Conservation (phyloP, 257 asterid genomes). For the Solanum neorickii region DNA sequence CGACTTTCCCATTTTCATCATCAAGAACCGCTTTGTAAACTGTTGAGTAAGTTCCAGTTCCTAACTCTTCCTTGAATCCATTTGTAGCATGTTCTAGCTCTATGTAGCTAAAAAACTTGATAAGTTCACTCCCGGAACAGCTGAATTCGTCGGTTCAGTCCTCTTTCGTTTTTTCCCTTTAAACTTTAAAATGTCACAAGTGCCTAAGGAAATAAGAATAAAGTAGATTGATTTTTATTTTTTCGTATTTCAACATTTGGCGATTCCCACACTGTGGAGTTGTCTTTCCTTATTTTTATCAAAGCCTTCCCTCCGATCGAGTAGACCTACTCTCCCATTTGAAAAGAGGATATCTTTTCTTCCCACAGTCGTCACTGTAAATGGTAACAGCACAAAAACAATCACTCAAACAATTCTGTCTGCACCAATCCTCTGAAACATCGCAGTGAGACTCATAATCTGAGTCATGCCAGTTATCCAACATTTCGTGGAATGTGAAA, state of each 20-base stretch:
- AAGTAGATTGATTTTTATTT: background rate
- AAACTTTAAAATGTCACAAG: background rate
- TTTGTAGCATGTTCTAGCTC: background rate
- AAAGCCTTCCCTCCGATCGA: background rate
- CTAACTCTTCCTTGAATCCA: background rate
- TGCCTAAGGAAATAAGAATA: background rate
- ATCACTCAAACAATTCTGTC: slow-evolving; percentile 30
- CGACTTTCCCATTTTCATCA: background rate
- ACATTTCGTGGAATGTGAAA: background rate
- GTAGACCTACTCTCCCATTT: slow-evolving; percentile 24
- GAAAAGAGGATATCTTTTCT: slow-evolving; percentile 56
- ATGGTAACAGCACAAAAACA: slow-evolving; percentile 44
- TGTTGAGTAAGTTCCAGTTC: background rate
- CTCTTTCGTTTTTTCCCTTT: background rate
- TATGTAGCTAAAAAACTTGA: background rate
- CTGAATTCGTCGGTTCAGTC: background rate
- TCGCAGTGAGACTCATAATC: slow-evolving; percentile 22
- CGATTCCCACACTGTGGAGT: background rate
- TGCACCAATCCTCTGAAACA: slow-evolving; percentile 10
- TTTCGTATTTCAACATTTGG: background rate
- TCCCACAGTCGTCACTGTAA: slow-evolving; percentile 32
- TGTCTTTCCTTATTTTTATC: too few species aligned
- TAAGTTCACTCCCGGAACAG: background rate
- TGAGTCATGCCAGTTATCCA: slow-evolving; percentile 1
- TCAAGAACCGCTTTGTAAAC: background rate